Evolutionary conservation across 768 basidiomycete genomes (phyloP), one percentile per base, ranked within the genome.

Genomic region (Leccinum uliginosum): DNA sequence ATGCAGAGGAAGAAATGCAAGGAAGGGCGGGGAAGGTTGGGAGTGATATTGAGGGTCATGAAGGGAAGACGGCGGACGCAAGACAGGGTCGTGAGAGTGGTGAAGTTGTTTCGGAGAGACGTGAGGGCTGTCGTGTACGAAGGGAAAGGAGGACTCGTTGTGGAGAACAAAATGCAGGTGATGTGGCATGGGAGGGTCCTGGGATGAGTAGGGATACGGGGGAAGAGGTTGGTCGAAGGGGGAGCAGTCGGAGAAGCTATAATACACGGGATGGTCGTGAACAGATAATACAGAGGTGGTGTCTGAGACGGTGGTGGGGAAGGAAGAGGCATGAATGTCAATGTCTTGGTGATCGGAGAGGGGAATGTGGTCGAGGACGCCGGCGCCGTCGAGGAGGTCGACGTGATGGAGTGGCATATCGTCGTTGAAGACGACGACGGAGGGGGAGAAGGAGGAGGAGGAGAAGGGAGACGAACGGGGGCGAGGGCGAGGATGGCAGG

Each of bases 271-370:
- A 14, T 54, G 9, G 55, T 67, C 71, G 50, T 67, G 71, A 62
- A 71, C 60, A 53, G 71, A 72, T 71, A 71, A 67, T 72, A 71
- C 72, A 71, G 65, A 40, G 40, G 67, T 53, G 57, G 14, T 53
- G 55, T 63, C 57, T 50, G 59, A 53, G 51, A 67, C 60, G 57
- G 58, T 11, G 32, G 32, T 19, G 49, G 59, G 8, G 49, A 70
- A 73, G 27, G 61, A 54, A 48, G 59, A 21, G 60, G 54, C 59
- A 51, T 71, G 70, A 61, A 73, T 61, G 70, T 63, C 55, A 61
- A 72, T 68, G 71, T 72, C 72, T 11, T 68, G 55, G 61, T 71
- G 69, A 71, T 73, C 69, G 54, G 66, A 4, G 34, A 71, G 61
- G 12, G 58, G 26, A 17, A 51, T 40, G 51, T 62, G 53, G 51